These are phyloP conservation scores for Flagelloscypha sp. DNA, from an alignment of 768 basidiomycete species.

Conservation along the genomic window DNA sequence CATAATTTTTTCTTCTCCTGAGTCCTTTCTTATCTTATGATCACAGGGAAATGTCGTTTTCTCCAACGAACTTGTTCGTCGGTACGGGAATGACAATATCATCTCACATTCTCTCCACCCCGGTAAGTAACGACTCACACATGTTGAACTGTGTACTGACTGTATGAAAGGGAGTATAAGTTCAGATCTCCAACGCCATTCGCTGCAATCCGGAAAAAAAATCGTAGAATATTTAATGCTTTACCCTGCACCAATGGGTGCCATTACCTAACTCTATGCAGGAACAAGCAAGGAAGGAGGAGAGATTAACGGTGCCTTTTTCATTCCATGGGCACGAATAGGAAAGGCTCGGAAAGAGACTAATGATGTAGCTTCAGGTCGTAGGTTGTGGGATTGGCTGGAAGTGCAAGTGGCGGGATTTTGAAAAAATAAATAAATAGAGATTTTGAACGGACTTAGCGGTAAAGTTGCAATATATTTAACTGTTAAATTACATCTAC, in stretches of 20 bases:
- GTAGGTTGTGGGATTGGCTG: constrained; percentile 3
- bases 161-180: constrained; percentile 4
- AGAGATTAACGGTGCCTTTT: constrained; percentile 15
- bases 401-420: constrained; percentile 7
- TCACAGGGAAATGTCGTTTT: constrained; percentile 37
- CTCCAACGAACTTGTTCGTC: constrained; percentile 28
- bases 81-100: constrained; percentile 33
- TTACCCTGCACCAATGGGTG: constrained; percentile 15
- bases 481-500: too few relatives aligned
- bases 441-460: too few relatives aligned
- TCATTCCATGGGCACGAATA: constrained; percentile 4
- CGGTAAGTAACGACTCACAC: too few relatives aligned
- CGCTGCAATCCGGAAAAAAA: not conserved
- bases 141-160: too few relatives aligned
- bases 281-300: constrained; percentile 17
- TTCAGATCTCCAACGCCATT: constrained; percentile 16
- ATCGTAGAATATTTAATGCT: not conserved
- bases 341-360: constrained; percentile 1
- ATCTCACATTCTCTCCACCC: constrained; percentile 33
- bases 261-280: constrained; percentile 20
- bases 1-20: not conserved
- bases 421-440: too few relatives aligned
- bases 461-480: too few relatives aligned
- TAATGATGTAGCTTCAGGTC: not conserved
- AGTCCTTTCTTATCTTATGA: not conserved